A percentile compares a stretch with the other conserved stretches of the same genome.
Evolutionary conservation across 345 rosid genomes (phyloP).

Genomic region (Populus alba): DNA sequence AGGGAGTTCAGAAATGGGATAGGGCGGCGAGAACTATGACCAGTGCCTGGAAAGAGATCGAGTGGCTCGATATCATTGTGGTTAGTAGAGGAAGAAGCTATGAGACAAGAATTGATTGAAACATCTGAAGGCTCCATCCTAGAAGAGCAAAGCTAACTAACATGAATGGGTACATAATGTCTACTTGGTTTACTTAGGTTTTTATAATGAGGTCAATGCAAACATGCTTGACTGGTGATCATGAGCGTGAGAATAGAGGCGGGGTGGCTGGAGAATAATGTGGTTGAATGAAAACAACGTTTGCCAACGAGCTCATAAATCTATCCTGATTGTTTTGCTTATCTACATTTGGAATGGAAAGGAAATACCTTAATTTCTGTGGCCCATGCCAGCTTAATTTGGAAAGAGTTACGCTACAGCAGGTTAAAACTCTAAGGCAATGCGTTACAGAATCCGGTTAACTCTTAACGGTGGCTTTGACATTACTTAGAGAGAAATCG

Average conservation of each 20-base stretch:
- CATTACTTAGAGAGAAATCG: background rate
- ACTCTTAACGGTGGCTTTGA: slow-evolving; percentile 27
- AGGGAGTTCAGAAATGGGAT: slow-evolving; percentile 32
- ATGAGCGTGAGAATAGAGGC: slow-evolving; percentile 25
- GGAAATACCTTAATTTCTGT: slow-evolving; percentile 57
- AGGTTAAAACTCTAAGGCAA: slow-evolving; percentile 49
- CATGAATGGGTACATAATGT: background rate
- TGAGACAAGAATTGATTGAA: slow-evolving; percentile 22
- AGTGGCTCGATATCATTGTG: slow-evolving; percentile 38
- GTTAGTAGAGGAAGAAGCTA: slow-evolving; percentile 28
- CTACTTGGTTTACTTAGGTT: slow-evolving; percentile 8
- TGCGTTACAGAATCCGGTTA: slow-evolving; percentile 30
- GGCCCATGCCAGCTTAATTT: slow-evolving; percentile 52
- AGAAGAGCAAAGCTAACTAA: background rate
- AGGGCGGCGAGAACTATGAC: slow-evolving; percentile 18
- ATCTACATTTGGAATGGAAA: slow-evolving; percentile 49
- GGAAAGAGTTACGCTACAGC: slow-evolving; percentile 58
- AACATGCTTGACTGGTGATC: slow-evolving; percentile 15
- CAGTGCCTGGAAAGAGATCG: slow-evolving; percentile 44
- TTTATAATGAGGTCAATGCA: slow-evolving; percentile 20
- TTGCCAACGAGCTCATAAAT: slow-evolving; percentile 54
- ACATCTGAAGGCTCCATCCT: slow-evolving; percentile 37
- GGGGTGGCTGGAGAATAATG: slow-evolving; percentile 66
- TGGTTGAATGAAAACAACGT: slow-evolving; percentile 74
- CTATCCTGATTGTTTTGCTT: slow-evolving; percentile 47